These are phyloP conservation scores for Trichoderma koningii DNA, from an alignment of 2,329 filamentous ascomycete genomes.

Conservation along the genomic window DNA sequence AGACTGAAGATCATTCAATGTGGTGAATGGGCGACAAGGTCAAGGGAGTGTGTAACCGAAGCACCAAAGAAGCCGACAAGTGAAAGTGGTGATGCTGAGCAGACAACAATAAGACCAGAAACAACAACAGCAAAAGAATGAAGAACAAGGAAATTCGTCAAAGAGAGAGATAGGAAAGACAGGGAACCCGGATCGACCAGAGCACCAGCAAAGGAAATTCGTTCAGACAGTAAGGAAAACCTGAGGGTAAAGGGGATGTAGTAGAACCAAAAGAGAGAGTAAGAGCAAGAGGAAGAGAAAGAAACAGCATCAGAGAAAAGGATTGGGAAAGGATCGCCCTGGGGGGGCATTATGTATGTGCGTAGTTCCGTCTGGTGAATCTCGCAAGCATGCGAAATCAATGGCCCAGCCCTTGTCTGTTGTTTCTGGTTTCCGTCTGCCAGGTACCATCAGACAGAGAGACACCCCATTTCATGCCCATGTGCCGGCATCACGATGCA, in stretches of 20 bases:
- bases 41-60: conserved; percentile 13
- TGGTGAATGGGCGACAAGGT: conserved; percentile 6
- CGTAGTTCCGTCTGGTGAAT: background rate
- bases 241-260: background rate
- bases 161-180: conserved; percentile 24
- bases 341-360: conserved; percentile 23
- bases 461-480: no score
- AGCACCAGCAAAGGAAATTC: conserved; percentile 27
- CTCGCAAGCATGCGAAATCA: no score
- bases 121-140: conserved; percentile 23
- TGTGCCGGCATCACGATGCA: no score
- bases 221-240: conserved; percentile 28
- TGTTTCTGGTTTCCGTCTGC: no score
- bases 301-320: background rate
- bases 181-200: conserved; percentile 14
- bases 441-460: no score
- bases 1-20: background rate
- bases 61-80: conserved; percentile 6
- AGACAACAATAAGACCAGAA: conserved; percentile 25
- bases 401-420: no score
- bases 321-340: conserved; percentile 29
- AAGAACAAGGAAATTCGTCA: conserved; percentile 12
- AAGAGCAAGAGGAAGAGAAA: conserved; percentile 24
- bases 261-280: conserved; percentile 22
- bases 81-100: conserved; percentile 30